These are phyloP conservation scores for Naegleria lovaniensis DNA, from an alignment of 208 protist genomes.

Conservation along the genomic window DNA sequence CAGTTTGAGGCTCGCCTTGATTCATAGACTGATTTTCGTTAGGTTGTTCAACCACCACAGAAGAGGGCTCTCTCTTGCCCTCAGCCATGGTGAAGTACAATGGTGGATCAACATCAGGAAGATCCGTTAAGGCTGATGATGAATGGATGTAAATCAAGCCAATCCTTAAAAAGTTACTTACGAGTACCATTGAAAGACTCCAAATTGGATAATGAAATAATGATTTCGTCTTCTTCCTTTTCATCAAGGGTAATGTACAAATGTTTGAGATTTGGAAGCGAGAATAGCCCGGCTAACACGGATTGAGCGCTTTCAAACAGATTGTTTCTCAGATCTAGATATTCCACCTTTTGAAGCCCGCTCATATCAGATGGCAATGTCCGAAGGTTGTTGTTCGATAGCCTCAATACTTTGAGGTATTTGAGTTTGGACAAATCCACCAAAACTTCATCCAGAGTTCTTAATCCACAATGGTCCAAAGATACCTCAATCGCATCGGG, in stretches of 20 bases:
- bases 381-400: not conserved
- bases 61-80: not conserved
- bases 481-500: constrained; percentile 10
- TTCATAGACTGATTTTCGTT: not conserved
- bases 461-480: not conserved
- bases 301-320: not conserved
- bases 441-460: not conserved
- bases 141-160: not conserved
- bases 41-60: not conserved
- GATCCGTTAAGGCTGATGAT: not conserved
- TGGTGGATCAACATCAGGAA: not conserved
- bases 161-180: not conserved
- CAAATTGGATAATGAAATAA: constrained; percentile 53
- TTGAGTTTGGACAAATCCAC: not conserved
- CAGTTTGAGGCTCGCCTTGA: not conserved
- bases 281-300: constrained; percentile 45
- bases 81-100: not conserved
- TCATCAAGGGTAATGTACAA: constrained; percentile 57
- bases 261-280: constrained; percentile 47
- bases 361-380: not conserved
- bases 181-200: constrained; percentile 58
- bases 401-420: not conserved
- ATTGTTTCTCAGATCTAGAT: constrained; percentile 9
- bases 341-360: not conserved
- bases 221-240: constrained; percentile 64